Conservation (phyloP, 768 basidiomycete genomes). For the Mycena indigotica region DNA sequence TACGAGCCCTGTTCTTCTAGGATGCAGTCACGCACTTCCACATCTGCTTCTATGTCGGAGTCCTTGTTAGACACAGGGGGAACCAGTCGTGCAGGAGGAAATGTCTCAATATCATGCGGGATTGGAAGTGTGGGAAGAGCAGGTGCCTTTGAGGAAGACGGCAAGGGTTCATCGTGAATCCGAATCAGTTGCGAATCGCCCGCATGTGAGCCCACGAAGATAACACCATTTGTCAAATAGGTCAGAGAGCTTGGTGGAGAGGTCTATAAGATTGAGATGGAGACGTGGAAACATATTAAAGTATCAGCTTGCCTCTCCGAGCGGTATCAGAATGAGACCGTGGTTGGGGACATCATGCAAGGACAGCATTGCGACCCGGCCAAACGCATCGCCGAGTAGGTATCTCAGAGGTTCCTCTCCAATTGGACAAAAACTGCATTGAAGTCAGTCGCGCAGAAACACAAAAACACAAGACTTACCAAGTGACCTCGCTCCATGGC, state of each 20-base stretch:
- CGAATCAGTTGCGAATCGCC: constrained; percentile 80
- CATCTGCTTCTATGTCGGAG: too few relatives aligned
- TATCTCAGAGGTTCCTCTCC: constrained; percentile 50
- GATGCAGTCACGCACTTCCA: constrained; percentile 45
- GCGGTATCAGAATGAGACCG: constrained; percentile 40
- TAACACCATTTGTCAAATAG: constrained; percentile 66
- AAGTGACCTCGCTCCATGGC: constrained; percentile 75
- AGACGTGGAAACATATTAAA: neutral
- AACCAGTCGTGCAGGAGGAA: constrained; percentile 38
- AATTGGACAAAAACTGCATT: constrained; percentile 44
- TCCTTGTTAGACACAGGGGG: constrained; percentile 38
- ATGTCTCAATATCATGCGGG: constrained; percentile 47
- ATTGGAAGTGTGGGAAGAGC: constrained; percentile 53
- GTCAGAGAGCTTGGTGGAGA: constrained; percentile 73
- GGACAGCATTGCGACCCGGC: constrained; percentile 68
- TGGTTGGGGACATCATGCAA: constrained; percentile 45
- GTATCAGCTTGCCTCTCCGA: constrained; percentile 17
- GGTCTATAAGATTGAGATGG: constrained; percentile 44
- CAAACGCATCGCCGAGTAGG: constrained; percentile 71
- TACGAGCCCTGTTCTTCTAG: constrained; percentile 57
- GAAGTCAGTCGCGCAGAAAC: constrained; percentile 1
- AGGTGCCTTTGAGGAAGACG: constrained; percentile 25
- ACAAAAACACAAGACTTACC: constrained; percentile 46
- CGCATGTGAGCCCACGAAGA: constrained; percentile 81
- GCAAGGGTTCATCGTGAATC: constrained; percentile 52